These are phyloP conservation scores for Clonostachys rosea DNA, from an alignment of 2,329 filamentous ascomycete species.

Conservation along the genomic window DNA sequence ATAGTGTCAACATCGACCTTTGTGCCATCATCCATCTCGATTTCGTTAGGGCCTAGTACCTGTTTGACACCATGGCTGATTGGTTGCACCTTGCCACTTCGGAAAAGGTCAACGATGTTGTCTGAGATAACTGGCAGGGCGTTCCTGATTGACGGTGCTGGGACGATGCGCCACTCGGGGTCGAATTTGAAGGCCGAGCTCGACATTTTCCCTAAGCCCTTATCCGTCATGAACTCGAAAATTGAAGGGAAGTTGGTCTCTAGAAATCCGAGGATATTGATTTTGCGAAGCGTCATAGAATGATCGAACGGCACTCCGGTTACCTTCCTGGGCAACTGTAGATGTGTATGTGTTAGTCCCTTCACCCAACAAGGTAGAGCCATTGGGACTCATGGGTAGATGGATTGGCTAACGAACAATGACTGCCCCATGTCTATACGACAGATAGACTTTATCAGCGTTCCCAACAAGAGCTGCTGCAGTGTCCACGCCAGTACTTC, in stretches of 20 bases:
- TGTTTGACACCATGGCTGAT: constrained; percentile 17
- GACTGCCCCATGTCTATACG: constrained; percentile 1
- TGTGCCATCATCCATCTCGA: constrained; percentile 20
- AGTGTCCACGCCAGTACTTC: constrained; percentile 24
- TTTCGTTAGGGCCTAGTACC: constrained; percentile 20
- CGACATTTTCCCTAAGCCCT: constrained; percentile 4
- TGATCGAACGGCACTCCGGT: constrained; percentile 28
- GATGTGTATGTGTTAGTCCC: too few relatives aligned
- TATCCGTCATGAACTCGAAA: constrained; percentile 11
- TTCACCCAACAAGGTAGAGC: too few relatives aligned
- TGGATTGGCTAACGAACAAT: neutral
- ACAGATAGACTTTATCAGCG: neutral
- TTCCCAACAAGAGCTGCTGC: constrained; percentile 21
- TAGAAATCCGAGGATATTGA: constrained; percentile 18
- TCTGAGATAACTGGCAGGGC: constrained; percentile 16
- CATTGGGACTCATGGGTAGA: too few relatives aligned
- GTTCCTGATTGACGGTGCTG: constrained; percentile 14
- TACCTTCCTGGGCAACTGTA: constrained; percentile 16
- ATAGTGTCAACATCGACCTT: constrained; percentile 19
- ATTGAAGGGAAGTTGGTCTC: constrained; percentile 12
- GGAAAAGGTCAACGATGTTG: constrained; percentile 21
- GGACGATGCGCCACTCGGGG: constrained; percentile 18
- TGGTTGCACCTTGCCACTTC: constrained; percentile 24
- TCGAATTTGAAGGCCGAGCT: constrained; percentile 5
- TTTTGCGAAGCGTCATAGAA: constrained; percentile 22